Conservation (phyloP, 805 yeast genomes). For the Saccharomycopsis microspora region DNA sequence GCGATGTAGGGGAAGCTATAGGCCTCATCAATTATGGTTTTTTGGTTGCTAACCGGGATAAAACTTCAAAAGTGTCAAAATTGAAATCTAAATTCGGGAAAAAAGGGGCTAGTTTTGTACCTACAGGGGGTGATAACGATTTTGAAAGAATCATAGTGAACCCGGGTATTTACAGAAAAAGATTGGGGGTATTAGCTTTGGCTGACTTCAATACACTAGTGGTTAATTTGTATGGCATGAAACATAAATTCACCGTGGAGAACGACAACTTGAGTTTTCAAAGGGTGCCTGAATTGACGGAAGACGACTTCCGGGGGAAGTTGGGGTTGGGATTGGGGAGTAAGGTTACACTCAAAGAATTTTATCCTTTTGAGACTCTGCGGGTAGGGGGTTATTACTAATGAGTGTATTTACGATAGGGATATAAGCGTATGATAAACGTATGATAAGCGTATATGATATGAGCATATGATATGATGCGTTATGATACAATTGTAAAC, state of each 20-base stretch:
- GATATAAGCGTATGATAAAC: no score
- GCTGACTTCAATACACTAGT: constrained; percentile 10
- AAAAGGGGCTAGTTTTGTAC: background rate
- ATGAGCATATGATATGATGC: no score
- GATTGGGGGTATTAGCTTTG: constrained; percentile 1
- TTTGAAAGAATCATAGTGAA: constrained; percentile 3
- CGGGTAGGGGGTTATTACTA: no score
- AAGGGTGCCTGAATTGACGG: background rate
- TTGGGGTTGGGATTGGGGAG: no score
- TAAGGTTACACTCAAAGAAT: no score
- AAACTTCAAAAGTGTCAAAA: background rate
- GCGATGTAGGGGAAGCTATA: constrained; percentile 9
- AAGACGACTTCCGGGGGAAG: no score
- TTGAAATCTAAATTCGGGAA: background rate
- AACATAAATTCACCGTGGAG: constrained; percentile 9
- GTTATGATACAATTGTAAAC: no score
- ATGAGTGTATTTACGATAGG: no score
- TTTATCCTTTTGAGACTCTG: no score
- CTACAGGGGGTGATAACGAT: background rate
- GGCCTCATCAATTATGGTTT: constrained; percentile 12
- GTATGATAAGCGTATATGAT: no score
- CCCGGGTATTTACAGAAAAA: background rate
- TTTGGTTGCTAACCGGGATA: background rate
- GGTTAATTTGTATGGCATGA: constrained; percentile 9
- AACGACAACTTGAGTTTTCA: constrained; percentile 15